Evolutionary conservation across 2,329 filamentous ascomycete genomes (phyloP).

Genomic region (Cladosporium velox): DNA sequence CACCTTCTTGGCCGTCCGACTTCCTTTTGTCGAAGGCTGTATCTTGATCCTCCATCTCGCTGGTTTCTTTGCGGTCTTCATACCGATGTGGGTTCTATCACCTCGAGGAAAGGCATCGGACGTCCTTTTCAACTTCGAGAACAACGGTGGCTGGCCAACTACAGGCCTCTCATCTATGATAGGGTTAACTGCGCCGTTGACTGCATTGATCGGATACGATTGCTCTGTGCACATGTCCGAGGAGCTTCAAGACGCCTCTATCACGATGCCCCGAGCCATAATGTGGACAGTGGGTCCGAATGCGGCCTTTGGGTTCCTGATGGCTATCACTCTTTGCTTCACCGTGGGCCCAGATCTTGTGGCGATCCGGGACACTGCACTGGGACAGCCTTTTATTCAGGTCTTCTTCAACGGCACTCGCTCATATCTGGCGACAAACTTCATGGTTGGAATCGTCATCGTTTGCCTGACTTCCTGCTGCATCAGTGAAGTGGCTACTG

Average conservation of each 20-base stretch:
- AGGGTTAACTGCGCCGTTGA: conserved; percentile 39
- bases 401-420: conserved; percentile 45
- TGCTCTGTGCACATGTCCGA: conserved; percentile 33
- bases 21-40: conserved; percentile 34
- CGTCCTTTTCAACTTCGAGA: conserved; percentile 27
- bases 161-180: conserved; percentile 40
- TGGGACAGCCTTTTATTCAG: conserved; percentile 48
- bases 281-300: conserved; percentile 30
- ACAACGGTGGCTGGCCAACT: conserved; percentile 31
- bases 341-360: conserved; percentile 39
- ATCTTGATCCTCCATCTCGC: conserved; percentile 37
- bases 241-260: conserved; percentile 34
- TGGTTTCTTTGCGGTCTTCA: conserved; percentile 37
- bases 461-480: conserved; percentile 38
- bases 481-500: conserved; percentile 43
- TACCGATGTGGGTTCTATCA: conserved; percentile 33
- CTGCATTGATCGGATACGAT: conserved; percentile 31
- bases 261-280: conserved; percentile 36
- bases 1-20: conserved; percentile 29
- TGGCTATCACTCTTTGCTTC: conserved; percentile 37
- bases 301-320: conserved; percentile 32
- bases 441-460: conserved; percentile 29
- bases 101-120: conserved; percentile 25
- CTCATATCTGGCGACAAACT: conserved; percentile 32
- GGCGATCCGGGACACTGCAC: conserved; percentile 39